phyloP scores from a whole-genome alignment of 2,329 filamentous ascomycete species.

The Apiospora arundinis region DNA sequence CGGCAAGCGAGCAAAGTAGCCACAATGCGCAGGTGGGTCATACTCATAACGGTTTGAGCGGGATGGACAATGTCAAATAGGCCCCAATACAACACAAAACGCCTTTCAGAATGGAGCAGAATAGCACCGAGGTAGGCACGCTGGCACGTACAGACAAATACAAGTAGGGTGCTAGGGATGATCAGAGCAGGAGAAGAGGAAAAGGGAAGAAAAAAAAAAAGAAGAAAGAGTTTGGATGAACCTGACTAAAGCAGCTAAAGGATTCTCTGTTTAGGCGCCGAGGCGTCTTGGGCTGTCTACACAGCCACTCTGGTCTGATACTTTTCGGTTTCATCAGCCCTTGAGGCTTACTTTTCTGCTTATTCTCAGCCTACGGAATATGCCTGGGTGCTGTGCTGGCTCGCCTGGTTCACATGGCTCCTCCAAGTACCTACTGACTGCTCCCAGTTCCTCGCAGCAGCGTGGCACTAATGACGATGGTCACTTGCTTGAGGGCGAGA shows the following conservation, averaged over 20 bases:
- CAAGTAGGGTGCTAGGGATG: not conserved
- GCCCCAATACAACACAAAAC: not conserved
- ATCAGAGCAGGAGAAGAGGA: too few relatives aligned
- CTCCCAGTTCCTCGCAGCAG: not conserved
- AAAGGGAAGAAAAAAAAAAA: too few relatives aligned
- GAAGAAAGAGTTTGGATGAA: not conserved
- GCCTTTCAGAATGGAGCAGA: not conserved
- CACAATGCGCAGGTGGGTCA: not conserved
- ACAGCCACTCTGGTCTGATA: slow-evolving; percentile 6
- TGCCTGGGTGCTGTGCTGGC: not conserved
- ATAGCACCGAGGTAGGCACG: not conserved
- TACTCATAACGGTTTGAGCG: slow-evolving; percentile 18
- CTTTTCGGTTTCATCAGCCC: not conserved
- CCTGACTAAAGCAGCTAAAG: not conserved
- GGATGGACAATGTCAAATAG: slow-evolving; percentile 12
- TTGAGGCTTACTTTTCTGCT: not conserved
- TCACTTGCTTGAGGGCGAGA: not conserved
- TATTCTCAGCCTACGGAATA: not conserved
- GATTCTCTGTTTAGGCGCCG: not conserved
- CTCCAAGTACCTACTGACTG: too few relatives aligned
- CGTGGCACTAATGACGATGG: not conserved
- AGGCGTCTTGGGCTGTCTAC: slow-evolving; percentile 1
- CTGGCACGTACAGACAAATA: too few relatives aligned
- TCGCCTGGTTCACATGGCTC: too few relatives aligned
- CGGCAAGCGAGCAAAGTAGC: slow-evolving; percentile 1